These are phyloP conservation scores for Albifimbria verrucaria DNA, from an alignment of 2,329 filamentous ascomycete species.

Conservation along the genomic window DNA sequence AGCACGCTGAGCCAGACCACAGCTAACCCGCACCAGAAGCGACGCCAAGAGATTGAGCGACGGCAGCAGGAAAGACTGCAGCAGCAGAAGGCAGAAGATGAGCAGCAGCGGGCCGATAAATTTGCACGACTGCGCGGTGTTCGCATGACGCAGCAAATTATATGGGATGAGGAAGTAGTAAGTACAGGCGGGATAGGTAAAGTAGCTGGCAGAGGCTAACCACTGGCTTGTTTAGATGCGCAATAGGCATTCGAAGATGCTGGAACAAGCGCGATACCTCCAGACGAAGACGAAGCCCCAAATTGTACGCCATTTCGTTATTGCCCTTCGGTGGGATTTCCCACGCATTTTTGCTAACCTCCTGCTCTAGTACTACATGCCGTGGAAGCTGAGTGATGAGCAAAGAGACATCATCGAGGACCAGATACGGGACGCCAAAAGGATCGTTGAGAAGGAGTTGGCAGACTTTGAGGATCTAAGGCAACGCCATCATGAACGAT, in stretches of 20 bases:
- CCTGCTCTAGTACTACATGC: conserved; percentile 70
- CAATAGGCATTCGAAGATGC: conserved; percentile 68
- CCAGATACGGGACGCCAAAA: conserved; percentile 66
- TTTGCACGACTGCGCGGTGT: conserved; percentile 58
- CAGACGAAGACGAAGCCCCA: conserved; percentile 68
- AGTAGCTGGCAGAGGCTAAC: conserved; percentile 11
- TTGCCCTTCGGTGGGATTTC: neutral
- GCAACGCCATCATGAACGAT: conserved; percentile 30
- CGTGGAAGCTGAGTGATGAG: conserved; percentile 68
- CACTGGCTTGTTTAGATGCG: conserved; percentile 61
- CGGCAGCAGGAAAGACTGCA: conserved; percentile 74
- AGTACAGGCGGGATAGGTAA: conserved; percentile 28
- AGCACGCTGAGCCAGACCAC: conserved; percentile 74
- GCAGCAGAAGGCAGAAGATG: conserved; percentile 68
- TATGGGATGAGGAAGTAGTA: conserved; percentile 75
- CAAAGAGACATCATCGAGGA: conserved; percentile 69
- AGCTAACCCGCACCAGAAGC: conserved; percentile 60
- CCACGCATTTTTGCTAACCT: conserved; percentile 6
- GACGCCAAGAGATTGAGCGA: conserved; percentile 76
- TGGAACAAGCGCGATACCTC: conserved; percentile 69
- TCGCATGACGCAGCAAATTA: conserved; percentile 66
- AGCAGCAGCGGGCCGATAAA: conserved; percentile 63
- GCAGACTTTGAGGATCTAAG: conserved; percentile 56
- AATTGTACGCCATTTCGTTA: conserved; percentile 56
- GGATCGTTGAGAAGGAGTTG: conserved; percentile 60